Evolutionary conservation across 176 grass and related monocot species (phyloP).

Genomic region (Puya raimondii): DNA sequence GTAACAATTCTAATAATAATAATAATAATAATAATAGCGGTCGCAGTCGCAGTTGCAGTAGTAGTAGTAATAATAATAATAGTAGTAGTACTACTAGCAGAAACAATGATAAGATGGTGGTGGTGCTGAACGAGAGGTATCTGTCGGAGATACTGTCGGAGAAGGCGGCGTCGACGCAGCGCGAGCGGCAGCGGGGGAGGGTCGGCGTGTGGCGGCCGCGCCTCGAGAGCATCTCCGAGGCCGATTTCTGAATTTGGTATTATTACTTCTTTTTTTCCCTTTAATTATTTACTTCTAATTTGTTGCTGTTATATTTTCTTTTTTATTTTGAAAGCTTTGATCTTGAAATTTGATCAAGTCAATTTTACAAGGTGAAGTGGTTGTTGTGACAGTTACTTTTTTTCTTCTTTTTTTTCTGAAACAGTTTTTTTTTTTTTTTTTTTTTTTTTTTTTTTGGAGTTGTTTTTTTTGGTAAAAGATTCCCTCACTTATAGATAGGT

Average conservation of each 20-base stretch:
- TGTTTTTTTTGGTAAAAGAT: not conserved
- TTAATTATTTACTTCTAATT: constrained; percentile 13
- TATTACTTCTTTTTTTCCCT: constrained; percentile 16
- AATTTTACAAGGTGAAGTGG: not conserved
- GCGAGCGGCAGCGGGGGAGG: constrained; percentile 60
- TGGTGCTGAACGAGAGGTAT: constrained; percentile 79
- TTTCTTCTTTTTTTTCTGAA: not conserved
- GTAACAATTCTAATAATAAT: no score
- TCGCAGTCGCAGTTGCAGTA: no score
- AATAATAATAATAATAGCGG: no score
- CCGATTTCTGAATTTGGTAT: constrained; percentile 66
- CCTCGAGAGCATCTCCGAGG: constrained; percentile 95
- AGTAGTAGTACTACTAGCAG: not conserved
- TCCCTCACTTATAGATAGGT: no score
- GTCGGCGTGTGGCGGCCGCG: constrained; percentile 88
- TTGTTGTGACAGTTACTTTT: not conserved
- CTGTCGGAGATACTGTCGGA: constrained; percentile 85
- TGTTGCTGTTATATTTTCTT: constrained; percentile 20
- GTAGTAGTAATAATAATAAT: no score
- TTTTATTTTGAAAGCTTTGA: constrained; percentile 10
- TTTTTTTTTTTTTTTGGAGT: not conserved
- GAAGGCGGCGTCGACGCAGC: constrained; percentile 49
- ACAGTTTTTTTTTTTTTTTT: not conserved
- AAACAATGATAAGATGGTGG: constrained; percentile 45
- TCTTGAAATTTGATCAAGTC: not conserved